phyloP scores from a whole-genome alignment of 2,329 filamentous ascomycete species.

The Aspergillus novoparasiticus region DNA sequence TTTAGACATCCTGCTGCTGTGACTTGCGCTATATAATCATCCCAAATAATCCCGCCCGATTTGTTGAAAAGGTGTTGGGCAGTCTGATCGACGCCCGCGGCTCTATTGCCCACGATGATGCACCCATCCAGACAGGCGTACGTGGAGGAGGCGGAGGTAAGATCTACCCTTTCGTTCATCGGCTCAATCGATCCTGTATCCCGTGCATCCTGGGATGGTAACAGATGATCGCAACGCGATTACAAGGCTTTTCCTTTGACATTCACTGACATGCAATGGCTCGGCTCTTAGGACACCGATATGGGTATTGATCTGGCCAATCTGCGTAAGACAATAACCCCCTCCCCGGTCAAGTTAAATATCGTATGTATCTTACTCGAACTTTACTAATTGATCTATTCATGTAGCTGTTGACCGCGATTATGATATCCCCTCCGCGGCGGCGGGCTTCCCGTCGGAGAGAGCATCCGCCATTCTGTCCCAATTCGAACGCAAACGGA shows the following conservation, averaged over 20 bases:
- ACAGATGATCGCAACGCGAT: not conserved
- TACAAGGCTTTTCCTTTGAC: constrained; percentile 17
- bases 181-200: not conserved
- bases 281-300: constrained; percentile 50
- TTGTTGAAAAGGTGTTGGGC: not conserved
- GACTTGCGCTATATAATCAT: too few relatives aligned
- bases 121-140: constrained; percentile 92
- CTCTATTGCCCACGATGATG: constrained; percentile 53
- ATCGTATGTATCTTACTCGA: not conserved
- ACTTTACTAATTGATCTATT: not conserved
- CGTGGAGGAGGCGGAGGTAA: constrained; percentile 81
- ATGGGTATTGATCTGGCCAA: constrained; percentile 65
- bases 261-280: constrained; percentile 23
- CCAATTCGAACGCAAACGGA: constrained; percentile 88
- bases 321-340: constrained; percentile 55
- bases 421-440: constrained; percentile 72
- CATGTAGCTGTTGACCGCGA: constrained; percentile 71
- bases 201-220: not conserved
- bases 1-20: not conserved
- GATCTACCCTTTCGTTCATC: constrained; percentile 29
- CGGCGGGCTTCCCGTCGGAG: constrained; percentile 71
- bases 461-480: constrained; percentile 82
- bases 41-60: not conserved
- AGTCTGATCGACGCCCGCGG: not conserved
- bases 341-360: not conserved